These are phyloP conservation scores for Cutaneotrichosporon daszewskae DNA, from an alignment of 1,284 basidiomycete species.

Conservation along the genomic window DNA sequence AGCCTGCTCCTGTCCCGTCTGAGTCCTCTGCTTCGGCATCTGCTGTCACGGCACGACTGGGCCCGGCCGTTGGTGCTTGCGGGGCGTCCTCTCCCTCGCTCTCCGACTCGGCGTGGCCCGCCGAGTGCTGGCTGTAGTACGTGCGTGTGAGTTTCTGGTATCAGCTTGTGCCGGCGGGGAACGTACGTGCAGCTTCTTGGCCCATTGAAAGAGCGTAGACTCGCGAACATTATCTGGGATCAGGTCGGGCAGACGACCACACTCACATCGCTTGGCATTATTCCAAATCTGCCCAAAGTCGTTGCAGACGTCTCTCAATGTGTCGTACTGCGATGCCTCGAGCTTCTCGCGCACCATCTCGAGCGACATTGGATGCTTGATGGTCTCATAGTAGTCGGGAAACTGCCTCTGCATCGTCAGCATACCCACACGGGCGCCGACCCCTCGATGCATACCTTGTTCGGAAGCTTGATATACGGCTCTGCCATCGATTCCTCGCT, in stretches of 20 bases:
- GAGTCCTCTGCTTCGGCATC: constrained; percentile 13
- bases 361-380: constrained; percentile 44
- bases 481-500: constrained; percentile 35
- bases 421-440: not conserved
- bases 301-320: constrained; percentile 29
- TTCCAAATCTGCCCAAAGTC: constrained; percentile 43
- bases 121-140: constrained; percentile 22
- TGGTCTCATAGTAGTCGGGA: constrained; percentile 44
- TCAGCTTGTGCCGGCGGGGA: not conserved
- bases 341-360: constrained; percentile 38
- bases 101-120: constrained; percentile 10
- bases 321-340: constrained; percentile 24
- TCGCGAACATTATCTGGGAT: constrained; percentile 42
- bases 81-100: constrained; percentile 18
- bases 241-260: not conserved
- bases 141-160: constrained; percentile 34
- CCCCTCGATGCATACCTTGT: constrained; percentile 26
- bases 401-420: constrained; percentile 29
- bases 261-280: constrained; percentile 45
- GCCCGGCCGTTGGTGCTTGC: constrained; percentile 4
- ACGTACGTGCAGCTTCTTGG: constrained; percentile 44
- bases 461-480: constrained; percentile 42
- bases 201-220: constrained; percentile 43
- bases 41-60: not conserved
- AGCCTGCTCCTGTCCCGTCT: constrained; percentile 11